These are phyloP conservation scores for Neonothopanus nambi DNA, from an alignment of 1,284 basidiomycete genomes.

Conservation along the genomic window DNA sequence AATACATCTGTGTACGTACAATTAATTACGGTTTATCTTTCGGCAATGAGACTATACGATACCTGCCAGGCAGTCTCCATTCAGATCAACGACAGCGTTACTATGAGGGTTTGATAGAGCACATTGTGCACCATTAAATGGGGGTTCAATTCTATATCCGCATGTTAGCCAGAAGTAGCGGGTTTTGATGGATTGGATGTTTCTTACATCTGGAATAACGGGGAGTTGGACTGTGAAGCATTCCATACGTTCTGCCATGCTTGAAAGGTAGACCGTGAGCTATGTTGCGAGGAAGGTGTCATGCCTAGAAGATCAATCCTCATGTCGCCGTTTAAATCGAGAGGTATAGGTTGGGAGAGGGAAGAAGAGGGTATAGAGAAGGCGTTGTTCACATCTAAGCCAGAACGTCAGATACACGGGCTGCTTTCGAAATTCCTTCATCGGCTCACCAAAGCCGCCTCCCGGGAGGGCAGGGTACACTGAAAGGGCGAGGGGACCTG, in stretches of 20 bases:
- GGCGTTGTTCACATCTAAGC: slow-evolving; percentile 41
- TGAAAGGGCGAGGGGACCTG: slow-evolving; percentile 58
- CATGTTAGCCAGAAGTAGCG: not conserved
- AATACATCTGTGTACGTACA: slow-evolving; percentile 80
- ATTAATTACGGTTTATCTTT: slow-evolving; percentile 5
- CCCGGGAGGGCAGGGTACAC: slow-evolving; percentile 65
- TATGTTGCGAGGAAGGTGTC: slow-evolving; percentile 41
- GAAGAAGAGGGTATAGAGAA: slow-evolving; percentile 65
- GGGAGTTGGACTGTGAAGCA: slow-evolving; percentile 45
- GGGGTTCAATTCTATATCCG: slow-evolving; percentile 51
- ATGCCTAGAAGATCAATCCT: slow-evolving; percentile 86
- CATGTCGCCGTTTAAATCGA: slow-evolving; percentile 89
- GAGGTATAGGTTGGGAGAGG: slow-evolving; percentile 78
- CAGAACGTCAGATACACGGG: not conserved
- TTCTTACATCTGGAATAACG: slow-evolving; percentile 65
- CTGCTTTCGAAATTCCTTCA: not conserved
- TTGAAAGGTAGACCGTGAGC: slow-evolving; percentile 44
- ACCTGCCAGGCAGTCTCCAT: slow-evolving; percentile 96
- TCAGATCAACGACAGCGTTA: slow-evolving; percentile 93
- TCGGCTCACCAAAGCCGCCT: slow-evolving; percentile 70
- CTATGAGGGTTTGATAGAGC: slow-evolving; percentile 85
- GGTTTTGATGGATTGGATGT: slow-evolving; percentile 7
- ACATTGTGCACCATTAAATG: slow-evolving; percentile 68
- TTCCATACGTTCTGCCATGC: slow-evolving; percentile 83
- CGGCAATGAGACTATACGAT: no score